These are phyloP conservation scores for Tirmania nivea DNA, from an alignment of 495 filamentous ascomycete genomes.

Conservation along the genomic window DNA sequence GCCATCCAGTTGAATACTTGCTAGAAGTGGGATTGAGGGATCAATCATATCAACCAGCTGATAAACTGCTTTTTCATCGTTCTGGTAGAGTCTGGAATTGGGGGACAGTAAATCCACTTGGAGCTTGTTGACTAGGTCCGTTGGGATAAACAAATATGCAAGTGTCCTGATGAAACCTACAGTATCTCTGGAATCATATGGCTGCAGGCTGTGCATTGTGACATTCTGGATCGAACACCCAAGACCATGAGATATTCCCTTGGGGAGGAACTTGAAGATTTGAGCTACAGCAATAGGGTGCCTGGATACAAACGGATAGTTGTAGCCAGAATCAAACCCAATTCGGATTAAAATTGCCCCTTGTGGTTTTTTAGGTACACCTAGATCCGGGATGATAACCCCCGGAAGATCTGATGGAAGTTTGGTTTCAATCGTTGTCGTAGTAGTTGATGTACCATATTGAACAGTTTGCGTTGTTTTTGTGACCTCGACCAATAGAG, in stretches of 20 bases:
- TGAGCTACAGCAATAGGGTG: constrained; percentile 52
- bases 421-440: constrained; percentile 22
- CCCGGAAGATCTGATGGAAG: constrained; percentile 46
- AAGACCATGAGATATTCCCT: constrained; percentile 49
- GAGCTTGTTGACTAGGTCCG: constrained; percentile 38
- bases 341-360: constrained; percentile 57
- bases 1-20: constrained; percentile 29
- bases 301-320: constrained; percentile 60
- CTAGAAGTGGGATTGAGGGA: constrained; percentile 55
- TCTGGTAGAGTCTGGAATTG: constrained; percentile 48
- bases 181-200: constrained; percentile 47
- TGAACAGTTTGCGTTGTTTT: not conserved
- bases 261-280: constrained; percentile 63
- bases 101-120: constrained; percentile 43
- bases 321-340: constrained; percentile 57
- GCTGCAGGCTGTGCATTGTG: constrained; percentile 48
- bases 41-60: constrained; percentile 66
- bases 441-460: not conserved
- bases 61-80: constrained; percentile 33
- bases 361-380: constrained; percentile 26
- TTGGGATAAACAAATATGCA: constrained; percentile 52
- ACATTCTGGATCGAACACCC: constrained; percentile 30
- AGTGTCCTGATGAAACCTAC: constrained; percentile 69
- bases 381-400: constrained; percentile 42
- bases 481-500: constrained; percentile 9